phyloP scores from a whole-genome alignment of 2,329 filamentous ascomycete species.

The Colletotrichum trifolii region DNA sequence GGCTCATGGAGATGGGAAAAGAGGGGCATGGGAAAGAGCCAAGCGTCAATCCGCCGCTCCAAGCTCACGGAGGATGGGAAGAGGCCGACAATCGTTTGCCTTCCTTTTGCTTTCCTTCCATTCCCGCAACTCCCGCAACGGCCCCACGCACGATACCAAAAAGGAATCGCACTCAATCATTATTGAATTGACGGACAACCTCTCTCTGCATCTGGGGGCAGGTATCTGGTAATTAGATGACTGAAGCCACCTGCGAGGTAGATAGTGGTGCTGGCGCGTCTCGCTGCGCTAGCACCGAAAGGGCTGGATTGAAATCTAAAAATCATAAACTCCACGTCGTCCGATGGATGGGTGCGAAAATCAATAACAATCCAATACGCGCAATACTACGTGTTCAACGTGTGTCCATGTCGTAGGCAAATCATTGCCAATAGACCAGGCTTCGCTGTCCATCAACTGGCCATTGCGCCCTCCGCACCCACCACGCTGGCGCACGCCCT shows the following conservation, averaged over 20 bases:
- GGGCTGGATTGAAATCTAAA: neutral
- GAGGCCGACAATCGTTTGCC: neutral
- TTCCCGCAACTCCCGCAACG: too few species aligned
- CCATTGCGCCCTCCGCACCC: too few species aligned
- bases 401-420: neutral
- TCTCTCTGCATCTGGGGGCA: too few species aligned
- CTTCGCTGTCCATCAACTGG: neutral
- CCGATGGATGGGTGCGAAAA: conserved; percentile 1
- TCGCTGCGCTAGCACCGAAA: conserved; percentile 6
- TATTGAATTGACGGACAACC: too few species aligned
- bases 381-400: neutral
- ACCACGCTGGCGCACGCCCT: too few species aligned
- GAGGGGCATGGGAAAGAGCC: neutral
- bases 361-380: neutral
- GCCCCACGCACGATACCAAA: too few species aligned
- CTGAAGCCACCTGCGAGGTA: conserved; percentile 2
- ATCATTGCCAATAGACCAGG: conserved; percentile 25
- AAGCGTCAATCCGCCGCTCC: neutral
- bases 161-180: too few species aligned
- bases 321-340: neutral
- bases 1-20: conserved; percentile 2
- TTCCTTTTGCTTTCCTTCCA: too few species aligned
- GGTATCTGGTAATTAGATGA: neutral
- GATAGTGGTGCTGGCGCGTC: conserved; percentile 15
- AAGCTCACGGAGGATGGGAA: neutral